Base-by-base conservation (phyloP, 2,329 filamentous ascomycete genomes). In the Hypoxylon sp. region DNA sequence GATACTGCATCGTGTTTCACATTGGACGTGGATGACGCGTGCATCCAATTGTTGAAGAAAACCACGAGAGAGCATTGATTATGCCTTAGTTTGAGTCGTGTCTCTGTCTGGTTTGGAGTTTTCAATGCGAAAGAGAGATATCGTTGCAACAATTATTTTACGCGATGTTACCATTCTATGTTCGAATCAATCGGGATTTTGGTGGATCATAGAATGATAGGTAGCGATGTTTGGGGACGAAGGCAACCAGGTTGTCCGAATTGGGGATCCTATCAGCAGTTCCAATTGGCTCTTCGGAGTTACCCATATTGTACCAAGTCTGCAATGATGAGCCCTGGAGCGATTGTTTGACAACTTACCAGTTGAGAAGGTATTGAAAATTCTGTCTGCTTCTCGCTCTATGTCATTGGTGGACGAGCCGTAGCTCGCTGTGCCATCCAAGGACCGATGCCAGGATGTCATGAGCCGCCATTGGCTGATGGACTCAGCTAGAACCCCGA, bases 401-500 rank as follows among this genome's bases (percentile, higher is more conserved):
- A 35, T 55, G 31, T 54, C 53, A 72, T 64, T 72, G 68, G 70
- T 51, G 20, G 56, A 14, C 56, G 17, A 6, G 17, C n/a, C 13
- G 55, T 31, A 27, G 46, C 61, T 56, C 33, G 50, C 10, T 64
- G 67, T 65, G 62, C 70, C 64, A 61, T 66, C 56, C 25, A 46
- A 70, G 49, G 25, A 44, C 30, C 10, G 25, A 61, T 44, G 59
- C 64, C 8, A 55, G 61, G 68, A 17, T 46, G 25, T 64, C 44
- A 61, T 46, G 62, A 70, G 49, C 55, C 55, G 56, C 40, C 46
- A 72, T 72, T 72, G 70, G 70, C 25, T 66, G 54, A 56, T 61
- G 10, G 25, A 46, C 30, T 51, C 49, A 56, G 35, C 40, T 46
- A 54, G 57, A 63, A 25, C 33, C 46, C 55, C 54, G 20, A 64